Percentiles rank a stretch among this genome's conserved stretches.
Conservation (phyloP, 108 stramenopile species). For the Cyclotella choctawhatcheeana region DNA sequence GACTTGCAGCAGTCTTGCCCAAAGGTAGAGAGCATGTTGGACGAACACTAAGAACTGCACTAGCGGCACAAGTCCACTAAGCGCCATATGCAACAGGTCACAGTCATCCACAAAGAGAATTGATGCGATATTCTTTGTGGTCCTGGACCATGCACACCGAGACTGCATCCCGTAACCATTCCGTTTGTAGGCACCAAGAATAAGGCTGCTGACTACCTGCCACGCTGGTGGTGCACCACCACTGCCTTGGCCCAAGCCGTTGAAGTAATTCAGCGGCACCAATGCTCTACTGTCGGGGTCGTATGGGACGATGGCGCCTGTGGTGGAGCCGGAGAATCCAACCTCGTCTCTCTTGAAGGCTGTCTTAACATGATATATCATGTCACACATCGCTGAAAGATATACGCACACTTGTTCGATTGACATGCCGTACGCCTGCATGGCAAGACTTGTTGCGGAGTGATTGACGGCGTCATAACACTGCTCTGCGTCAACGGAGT, state of each 20-base stretch:
- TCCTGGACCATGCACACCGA: not conserved
- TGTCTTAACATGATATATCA: not conserved
- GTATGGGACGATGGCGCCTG: no score
- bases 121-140: not conserved
- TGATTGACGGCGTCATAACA: constrained; percentile 13
- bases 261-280: not conserved
- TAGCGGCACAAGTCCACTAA: not conserved
- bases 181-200: not conserved
- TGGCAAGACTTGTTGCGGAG: not conserved
- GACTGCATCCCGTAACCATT: not conserved
- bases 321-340: not conserved
- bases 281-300: no score
- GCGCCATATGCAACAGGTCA: not conserved
- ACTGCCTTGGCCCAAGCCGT: constrained; percentile 1
- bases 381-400: not conserved
- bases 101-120: constrained; percentile 4
- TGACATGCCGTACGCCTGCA: not conserved
- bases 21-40: constrained; percentile 1
- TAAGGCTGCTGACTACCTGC: not conserved
- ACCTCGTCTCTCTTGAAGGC: not conserved
- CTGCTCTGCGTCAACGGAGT: not conserved
- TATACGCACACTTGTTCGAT: not conserved
- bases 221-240: not conserved
- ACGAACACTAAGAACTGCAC: not conserved
- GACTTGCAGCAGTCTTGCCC: not conserved